Evolutionary conservation across 2,329 filamentous ascomycete species (phyloP).

Genomic region (Hysterium pulicare): DNA sequence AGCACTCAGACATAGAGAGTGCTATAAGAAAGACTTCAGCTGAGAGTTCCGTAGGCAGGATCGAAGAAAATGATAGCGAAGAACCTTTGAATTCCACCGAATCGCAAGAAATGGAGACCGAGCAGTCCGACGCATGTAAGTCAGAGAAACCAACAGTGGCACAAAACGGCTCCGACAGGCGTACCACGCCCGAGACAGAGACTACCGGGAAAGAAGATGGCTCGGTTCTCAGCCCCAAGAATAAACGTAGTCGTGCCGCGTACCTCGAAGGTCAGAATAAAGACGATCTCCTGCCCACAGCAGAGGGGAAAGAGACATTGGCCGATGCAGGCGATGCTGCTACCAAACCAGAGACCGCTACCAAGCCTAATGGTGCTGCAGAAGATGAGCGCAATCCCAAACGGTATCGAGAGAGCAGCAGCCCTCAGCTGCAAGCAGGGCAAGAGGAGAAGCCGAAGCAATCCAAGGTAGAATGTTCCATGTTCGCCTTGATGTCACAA

Average conservation of each 20-base stretch:
- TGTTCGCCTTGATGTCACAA: slow-evolving; percentile 5
- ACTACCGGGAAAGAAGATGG: slow-evolving; percentile 12
- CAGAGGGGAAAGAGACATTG: slow-evolving; percentile 5
- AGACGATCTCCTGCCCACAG: neutral
- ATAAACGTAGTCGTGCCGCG: slow-evolving; percentile 44
- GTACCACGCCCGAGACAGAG: slow-evolving; percentile 11
- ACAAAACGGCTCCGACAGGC: slow-evolving; percentile 7
- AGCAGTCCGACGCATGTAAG: slow-evolving; percentile 10
- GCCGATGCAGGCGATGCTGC: slow-evolving; percentile 5
- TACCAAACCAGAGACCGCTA: slow-evolving; percentile 12
- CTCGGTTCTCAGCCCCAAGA: slow-evolving; percentile 44
- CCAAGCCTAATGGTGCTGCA: slow-evolving; percentile 10
- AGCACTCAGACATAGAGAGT: slow-evolving; percentile 28
- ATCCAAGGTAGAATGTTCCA: slow-evolving; percentile 28
- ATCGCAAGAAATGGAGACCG: slow-evolving; percentile 13
- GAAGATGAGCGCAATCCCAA: slow-evolving; percentile 36
- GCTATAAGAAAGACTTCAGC: slow-evolving; percentile 31
- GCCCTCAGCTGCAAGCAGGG: slow-evolving; percentile 15
- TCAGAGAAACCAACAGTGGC: slow-evolving; percentile 12
- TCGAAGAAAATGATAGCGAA: slow-evolving; percentile 28
- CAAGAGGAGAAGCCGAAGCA: slow-evolving; percentile 14
- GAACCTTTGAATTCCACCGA: slow-evolving; percentile 22
- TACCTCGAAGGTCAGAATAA: slow-evolving; percentile 12
- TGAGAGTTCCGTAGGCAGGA: slow-evolving; percentile 27
- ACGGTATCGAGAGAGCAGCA: slow-evolving; percentile 33